A percentile compares a stretch with the other conserved stretches of the same genome.
Conservation (phyloP, 2,329 filamentous ascomycete genomes). For the Amylocarpus encephaloides region DNA sequence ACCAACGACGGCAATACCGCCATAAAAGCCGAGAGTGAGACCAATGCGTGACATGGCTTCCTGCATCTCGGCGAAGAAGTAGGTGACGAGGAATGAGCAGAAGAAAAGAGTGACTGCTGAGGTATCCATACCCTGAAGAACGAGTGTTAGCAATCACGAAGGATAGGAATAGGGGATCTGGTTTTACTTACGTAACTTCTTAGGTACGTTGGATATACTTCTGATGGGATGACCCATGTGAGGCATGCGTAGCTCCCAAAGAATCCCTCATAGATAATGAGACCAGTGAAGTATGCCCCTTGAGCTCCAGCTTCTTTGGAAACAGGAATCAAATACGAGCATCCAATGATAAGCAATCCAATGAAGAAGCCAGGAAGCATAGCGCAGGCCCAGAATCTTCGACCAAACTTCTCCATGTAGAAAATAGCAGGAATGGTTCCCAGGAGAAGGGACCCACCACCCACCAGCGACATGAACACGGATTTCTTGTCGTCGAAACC, state of each 20-base stretch:
- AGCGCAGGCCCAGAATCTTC: constrained; percentile 67
- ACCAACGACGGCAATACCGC: constrained; percentile 63
- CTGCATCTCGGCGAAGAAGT: constrained; percentile 69
- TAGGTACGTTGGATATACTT: constrained; percentile 68
- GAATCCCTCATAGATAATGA: constrained; percentile 63
- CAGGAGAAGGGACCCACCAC: constrained; percentile 59
- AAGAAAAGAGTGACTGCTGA: constrained; percentile 64
- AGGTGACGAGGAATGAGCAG: constrained; percentile 66
- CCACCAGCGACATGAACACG: constrained; percentile 71
- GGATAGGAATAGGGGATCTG: no score
- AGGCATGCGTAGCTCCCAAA: constrained; percentile 60
- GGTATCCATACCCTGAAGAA: constrained; percentile 52
- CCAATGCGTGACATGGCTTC: constrained; percentile 60
- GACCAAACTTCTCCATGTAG: constrained; percentile 66
- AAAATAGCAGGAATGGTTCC: constrained; percentile 63
- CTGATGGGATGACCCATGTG: constrained; percentile 61
- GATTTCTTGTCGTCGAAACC: constrained; percentile 56
- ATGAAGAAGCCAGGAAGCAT: constrained; percentile 69
- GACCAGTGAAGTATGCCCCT: constrained; percentile 60
- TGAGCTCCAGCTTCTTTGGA: constrained; percentile 43
- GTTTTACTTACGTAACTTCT: constrained; percentile 48
- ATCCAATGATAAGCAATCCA: constrained; percentile 60
- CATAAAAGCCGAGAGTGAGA: constrained; percentile 64
- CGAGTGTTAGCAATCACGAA: no score
- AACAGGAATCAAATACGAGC: constrained; percentile 51